Evolutionary conservation across 208 protist genomes (phyloP), one percentile per base, ranked within the genome.

Genomic region (Borovskyia barvae): DNA sequence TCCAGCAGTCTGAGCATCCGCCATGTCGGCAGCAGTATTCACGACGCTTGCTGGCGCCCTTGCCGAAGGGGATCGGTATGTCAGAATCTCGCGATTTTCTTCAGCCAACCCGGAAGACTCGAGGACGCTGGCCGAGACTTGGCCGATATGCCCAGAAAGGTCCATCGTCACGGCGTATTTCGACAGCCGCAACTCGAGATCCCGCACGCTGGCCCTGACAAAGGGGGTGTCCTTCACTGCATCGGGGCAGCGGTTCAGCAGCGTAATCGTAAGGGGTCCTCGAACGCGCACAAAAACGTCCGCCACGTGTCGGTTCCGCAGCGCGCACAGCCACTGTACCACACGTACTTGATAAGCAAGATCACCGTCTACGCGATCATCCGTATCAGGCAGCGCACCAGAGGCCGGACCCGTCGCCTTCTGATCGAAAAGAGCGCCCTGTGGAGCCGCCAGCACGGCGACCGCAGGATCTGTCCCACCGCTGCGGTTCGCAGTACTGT

Each of bases 101-200:
- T 67, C 40, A 2, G 72, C 52, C 24, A 93, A 54, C 5, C 77
- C 71, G 12, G 72, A 75, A 5, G 60, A 52, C 2, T 82, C 82
- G 24, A 77, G 50, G 47, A 88, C 61, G 25, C 24, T 40, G 24
- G 77, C 66, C 1, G 67, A 60, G 12, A 85, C 71, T 19, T 77
- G 45, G 26, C 71, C 68, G 1, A 93, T 57, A 8, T 60, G 59
- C 24, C 81, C 80, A 19, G 72, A 80, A 17, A 89, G 30, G 48
- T 89, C 83, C 50, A 90, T 59, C 51, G 83, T 93, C 17, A 82
- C 74, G 35, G 41, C 40, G 53, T 81, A 87, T 71, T 90, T 88
- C 53, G 81, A 85, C 45, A 93, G 46, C 32, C 53, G 73, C 33
- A 90, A 29, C 12, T 75, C 70, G 0, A 87, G 55, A 17, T 77